phyloP scores from a whole-genome alignment of 2,329 filamentous ascomycete species.

The Volutella citrinella region DNA sequence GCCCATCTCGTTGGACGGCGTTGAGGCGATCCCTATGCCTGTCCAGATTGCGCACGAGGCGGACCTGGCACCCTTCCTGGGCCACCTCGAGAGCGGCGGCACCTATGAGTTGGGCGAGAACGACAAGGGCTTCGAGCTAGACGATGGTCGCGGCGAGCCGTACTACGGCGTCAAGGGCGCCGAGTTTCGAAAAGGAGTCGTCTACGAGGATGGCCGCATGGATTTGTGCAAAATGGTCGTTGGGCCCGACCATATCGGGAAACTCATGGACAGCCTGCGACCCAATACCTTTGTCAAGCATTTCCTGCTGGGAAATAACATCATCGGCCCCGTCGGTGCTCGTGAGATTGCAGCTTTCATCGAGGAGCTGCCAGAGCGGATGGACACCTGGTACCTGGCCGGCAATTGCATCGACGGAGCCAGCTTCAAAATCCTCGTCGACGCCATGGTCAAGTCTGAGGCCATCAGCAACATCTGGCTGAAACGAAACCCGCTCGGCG shows the following conservation, averaged over 20 bases:
- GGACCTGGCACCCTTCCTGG: slow-evolving; percentile 33
- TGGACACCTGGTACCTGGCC: slow-evolving; percentile 55
- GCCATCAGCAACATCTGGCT: slow-evolving; percentile 50
- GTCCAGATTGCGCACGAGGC: slow-evolving; percentile 28
- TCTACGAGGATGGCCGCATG: slow-evolving; percentile 51
- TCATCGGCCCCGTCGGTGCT: slow-evolving; percentile 48
- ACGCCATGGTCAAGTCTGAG: slow-evolving; percentile 41
- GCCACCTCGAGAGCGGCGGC: slow-evolving; percentile 29
- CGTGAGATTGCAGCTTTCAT: slow-evolving; percentile 44
- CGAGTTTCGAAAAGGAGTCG: slow-evolving; percentile 36
- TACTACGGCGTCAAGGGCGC: slow-evolving; percentile 32
- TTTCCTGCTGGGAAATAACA: slow-evolving; percentile 53
- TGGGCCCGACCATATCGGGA: slow-evolving; percentile 47
- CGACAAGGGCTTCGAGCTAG: slow-evolving; percentile 26
- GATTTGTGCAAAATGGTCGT: slow-evolving; percentile 56
- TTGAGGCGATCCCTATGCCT: slow-evolving; percentile 32
- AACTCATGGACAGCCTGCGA: slow-evolving; percentile 47
- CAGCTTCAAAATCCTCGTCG: slow-evolving; percentile 40
- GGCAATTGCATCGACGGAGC: slow-evolving; percentile 49
- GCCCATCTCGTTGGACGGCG: slow-evolving; percentile 30
- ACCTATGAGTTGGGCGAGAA: slow-evolving; percentile 23
- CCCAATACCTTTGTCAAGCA: slow-evolving; percentile 46
- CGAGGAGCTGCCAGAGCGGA: slow-evolving; percentile 40
- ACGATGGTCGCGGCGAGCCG: slow-evolving; percentile 35
- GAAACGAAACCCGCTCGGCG: slow-evolving; percentile 50